These are phyloP conservation scores for Pharnaceum exiguum DNA, from an alignment of 148 eudicot species.

Conservation along the genomic window DNA sequence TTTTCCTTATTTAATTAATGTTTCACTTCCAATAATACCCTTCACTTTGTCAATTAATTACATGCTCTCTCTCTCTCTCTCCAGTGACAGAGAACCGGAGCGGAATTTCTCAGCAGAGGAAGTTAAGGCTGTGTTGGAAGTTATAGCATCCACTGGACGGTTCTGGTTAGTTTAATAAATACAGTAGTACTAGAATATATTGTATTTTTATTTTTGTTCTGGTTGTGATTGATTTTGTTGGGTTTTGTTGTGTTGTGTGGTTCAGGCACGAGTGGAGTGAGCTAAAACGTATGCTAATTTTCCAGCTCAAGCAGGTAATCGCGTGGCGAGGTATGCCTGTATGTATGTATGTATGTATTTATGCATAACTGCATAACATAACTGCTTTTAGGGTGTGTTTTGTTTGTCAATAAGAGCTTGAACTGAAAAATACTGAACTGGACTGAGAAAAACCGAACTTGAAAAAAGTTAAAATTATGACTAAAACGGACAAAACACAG, in stretches of 20 bases:
- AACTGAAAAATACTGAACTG: too few species aligned
- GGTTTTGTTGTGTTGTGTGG: conserved; percentile 15
- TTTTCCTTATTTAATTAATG: too few species aligned
- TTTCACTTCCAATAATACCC: too few species aligned
- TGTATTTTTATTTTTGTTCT: too few species aligned
- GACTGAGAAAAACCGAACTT: too few species aligned
- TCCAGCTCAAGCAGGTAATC: conserved; percentile 62
- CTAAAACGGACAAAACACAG: too few species aligned
- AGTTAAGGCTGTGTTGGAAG: conserved; percentile 46
- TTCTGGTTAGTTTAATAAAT: conserved; percentile 77
- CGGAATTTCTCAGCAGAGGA: conserved; percentile 51
- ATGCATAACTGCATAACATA: background rate
- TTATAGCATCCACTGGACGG: conserved; percentile 69
- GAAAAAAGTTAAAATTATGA: too few species aligned
- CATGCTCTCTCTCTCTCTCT: background rate
- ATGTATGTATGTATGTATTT: conserved; percentile 9
- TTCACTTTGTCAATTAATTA: background rate
- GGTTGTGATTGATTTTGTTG: conserved; percentile 3
- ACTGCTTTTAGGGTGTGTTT: too few species aligned
- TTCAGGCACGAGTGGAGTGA: conserved; percentile 85
- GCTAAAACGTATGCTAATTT: conserved; percentile 61
- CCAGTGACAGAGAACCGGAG: conserved; percentile 40
- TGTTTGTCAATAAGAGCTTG: too few species aligned
- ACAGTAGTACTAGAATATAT: too few species aligned
- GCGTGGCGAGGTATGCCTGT: conserved; percentile 51